These are phyloP conservation scores for Solanum paucissectum DNA, from an alignment of 257 asterid genomes.

Conservation along the genomic window DNA sequence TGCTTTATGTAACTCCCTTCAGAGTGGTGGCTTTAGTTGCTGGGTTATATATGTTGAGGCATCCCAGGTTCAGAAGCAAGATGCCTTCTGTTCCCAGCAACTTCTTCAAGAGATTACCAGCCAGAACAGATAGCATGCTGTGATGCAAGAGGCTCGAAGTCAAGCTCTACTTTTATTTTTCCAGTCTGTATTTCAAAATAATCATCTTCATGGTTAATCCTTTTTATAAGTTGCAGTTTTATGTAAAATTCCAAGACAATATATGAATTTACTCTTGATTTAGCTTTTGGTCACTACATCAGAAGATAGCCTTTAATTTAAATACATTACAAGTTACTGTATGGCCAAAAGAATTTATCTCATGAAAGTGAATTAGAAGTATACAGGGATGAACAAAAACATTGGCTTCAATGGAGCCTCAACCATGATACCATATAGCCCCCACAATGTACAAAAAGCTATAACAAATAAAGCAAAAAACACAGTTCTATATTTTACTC, in stretches of 20 bases:
- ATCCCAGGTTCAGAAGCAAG: slow-evolving; percentile 68
- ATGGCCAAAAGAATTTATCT: background rate
- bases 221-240: background rate
- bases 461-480: background rate
- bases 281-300: background rate
- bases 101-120: slow-evolving; percentile 61
- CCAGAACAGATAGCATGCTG: slow-evolving; percentile 55
- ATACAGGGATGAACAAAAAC: background rate
- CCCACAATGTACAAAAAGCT: background rate
- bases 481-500: background rate
- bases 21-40: slow-evolving; percentile 34
- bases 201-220: background rate
- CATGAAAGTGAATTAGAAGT: background rate
- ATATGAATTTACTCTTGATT: background rate
- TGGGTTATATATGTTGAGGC: slow-evolving; percentile 51
- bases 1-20: slow-evolving; percentile 44
- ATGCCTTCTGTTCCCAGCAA: slow-evolving; percentile 55
- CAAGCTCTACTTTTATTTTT: background rate
- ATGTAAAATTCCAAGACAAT: background rate
- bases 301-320: background rate
- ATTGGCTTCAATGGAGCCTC: background rate
- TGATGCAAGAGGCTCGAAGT: slow-evolving; percentile 9
- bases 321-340: background rate
- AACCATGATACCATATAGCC: background rate
- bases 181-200: background rate